Evolutionary conservation across 2,329 filamentous ascomycete genomes (phyloP), one percentile per base, ranked within the genome.

Genomic region (Neopestalotiopsis clavispora): DNA sequence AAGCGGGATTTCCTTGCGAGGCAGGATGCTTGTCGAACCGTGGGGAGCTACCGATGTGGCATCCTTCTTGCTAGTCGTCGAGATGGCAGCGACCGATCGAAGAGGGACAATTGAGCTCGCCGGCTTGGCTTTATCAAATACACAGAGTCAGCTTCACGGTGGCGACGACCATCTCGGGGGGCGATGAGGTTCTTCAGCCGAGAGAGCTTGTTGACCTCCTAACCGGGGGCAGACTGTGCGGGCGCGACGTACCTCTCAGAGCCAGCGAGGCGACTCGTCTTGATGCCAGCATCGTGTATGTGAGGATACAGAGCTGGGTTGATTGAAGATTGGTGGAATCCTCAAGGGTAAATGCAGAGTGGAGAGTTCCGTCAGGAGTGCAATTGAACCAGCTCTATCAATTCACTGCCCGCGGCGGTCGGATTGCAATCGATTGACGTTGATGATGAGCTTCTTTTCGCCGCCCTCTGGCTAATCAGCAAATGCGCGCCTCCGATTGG

Each of bases 1-100:
- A 70, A 96, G 85, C 72, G 89, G 90, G 68, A 96, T 92, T 83
- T 95, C 92, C 79, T 87, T 88, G 75, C 90, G 78, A 82, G 85
- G 78, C 83, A 86, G 79, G 78, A 90, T 74, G 82, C 87, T 79
- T 79, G 88, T 83, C 69, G 86, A 84, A 69, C 84, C 84, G 77
- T 88, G 84, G 75, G 87, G 83, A 71, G 86, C 81, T 68, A 88
- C 76, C 71, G 85, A 83, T 66, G 86, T 86, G 71, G 92, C 91
- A 77, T 89, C 84, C 74, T 89, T 91, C 76, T 89, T 86, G 69
- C 89, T 84, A 63, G 90, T 90, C 71, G 87, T 89, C 65, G 91
- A 92, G 75, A 94, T 87, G 74, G 88, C 86, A 74, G 90, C 89
- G 72, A 87, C 85, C 75, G 87, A 86, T 75, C 87, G 85, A 80